phyloP scores from a whole-genome alignment of 148 eudicot species.

The Rhododendron kiyosumense region DNA sequence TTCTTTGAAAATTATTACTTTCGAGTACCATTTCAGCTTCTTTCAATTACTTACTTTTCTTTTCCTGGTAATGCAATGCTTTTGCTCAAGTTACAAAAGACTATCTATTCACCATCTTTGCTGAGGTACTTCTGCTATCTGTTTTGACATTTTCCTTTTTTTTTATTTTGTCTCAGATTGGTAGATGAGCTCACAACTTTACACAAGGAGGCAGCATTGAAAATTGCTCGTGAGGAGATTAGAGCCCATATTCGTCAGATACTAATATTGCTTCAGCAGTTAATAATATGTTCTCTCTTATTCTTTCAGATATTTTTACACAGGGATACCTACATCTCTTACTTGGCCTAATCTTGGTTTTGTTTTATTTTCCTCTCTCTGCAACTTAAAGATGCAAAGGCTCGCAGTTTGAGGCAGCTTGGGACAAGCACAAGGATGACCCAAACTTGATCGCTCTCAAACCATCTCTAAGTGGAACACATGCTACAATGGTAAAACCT shows the following conservation, averaged over 20 bases:
- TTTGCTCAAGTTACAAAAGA: neutral
- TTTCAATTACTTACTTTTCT: neutral
- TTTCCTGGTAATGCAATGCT: neutral
- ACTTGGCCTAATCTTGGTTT: neutral
- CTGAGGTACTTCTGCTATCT: neutral
- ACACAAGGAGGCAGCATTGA: slow-evolving; percentile 72
- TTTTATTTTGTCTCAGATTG: slow-evolving; percentile 42
- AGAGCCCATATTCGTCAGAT: slow-evolving; percentile 47
- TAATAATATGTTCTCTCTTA: slow-evolving; percentile 18
- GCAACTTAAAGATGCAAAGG: slow-evolving; percentile 55
- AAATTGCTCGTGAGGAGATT: slow-evolving; percentile 68
- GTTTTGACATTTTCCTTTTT: neutral
- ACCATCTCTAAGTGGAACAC: slow-evolving; percentile 29
- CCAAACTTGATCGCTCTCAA: slow-evolving; percentile 56
- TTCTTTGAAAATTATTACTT: neutral
- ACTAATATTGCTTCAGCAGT: slow-evolving; percentile 66
- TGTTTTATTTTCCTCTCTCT: neutral
- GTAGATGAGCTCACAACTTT: slow-evolving; percentile 69
- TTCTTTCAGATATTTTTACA: neutral
- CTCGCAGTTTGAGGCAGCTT: slow-evolving; percentile 59
- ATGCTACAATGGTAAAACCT: slow-evolving; percentile 21
- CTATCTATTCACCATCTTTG: neutral
- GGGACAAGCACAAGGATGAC: slow-evolving; percentile 81
- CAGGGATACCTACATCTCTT: neutral
- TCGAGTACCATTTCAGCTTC: slow-evolving; percentile 4